Conservation (phyloP, 768 basidiomycete species). For the Clitopilus passeckerianus region DNA sequence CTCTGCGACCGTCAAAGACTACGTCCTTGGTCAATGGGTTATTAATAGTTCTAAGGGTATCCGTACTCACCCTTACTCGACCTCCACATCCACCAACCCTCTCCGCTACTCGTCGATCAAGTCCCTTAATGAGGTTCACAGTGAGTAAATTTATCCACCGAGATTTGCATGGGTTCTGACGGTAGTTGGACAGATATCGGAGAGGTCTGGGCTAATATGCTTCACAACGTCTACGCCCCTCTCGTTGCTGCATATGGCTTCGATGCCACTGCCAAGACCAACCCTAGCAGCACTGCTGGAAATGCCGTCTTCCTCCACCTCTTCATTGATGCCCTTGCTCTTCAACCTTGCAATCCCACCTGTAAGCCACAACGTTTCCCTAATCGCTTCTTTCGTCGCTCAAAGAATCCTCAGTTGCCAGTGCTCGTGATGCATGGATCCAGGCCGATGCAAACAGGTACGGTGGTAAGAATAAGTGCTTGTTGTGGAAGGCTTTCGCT, state of each 20-base stretch:
- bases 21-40: slow-evolving; percentile 48
- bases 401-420: slow-evolving; percentile 22
- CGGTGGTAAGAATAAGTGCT: slow-evolving; percentile 37
- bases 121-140: slow-evolving; percentile 39
- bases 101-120: slow-evolving; percentile 34
- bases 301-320: slow-evolving; percentile 44
- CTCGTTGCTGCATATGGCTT: slow-evolving; percentile 28
- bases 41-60: slow-evolving; percentile 45
- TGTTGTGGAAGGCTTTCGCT: slow-evolving; percentile 42
- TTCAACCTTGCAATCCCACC: slow-evolving; percentile 44
- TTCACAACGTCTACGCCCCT: slow-evolving; percentile 33
- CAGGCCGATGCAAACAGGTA: slow-evolving; percentile 47
- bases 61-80: slow-evolving; percentile 54
- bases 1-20: slow-evolving; percentile 33
- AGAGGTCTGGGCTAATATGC: slow-evolving; percentile 44
- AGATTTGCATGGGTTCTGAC: too few species aligned
- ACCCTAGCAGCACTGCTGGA: slow-evolving; percentile 32
- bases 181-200: slow-evolving; percentile 32
- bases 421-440: slow-evolving; percentile 44
- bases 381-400: background rate
- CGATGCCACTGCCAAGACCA: slow-evolving; percentile 28
- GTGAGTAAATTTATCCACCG: slow-evolving; percentile 17
- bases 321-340: slow-evolving; percentile 38
- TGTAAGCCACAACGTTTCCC: slow-evolving; percentile 19
- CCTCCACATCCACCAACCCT: slow-evolving; percentile 39